Evolutionary conservation across 1,284 basidiomycete species (phyloP).

Genomic region (Somion occarium): DNA sequence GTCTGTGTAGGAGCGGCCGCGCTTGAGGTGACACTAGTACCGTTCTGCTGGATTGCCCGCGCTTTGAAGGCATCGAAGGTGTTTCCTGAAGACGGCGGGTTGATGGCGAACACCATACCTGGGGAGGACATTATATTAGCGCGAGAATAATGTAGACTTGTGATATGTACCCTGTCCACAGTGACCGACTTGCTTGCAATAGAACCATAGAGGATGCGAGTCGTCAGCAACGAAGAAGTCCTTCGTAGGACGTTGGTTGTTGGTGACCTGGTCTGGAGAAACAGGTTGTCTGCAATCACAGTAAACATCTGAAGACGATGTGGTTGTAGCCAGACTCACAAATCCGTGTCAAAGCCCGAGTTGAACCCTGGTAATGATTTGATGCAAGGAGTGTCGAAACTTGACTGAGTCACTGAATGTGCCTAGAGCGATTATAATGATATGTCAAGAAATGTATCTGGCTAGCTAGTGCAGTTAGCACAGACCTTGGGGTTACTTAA

Average conservation of each 20-base stretch:
- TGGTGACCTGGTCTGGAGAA: background rate
- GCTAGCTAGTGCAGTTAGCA: too few relatives aligned
- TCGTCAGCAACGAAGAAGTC: background rate
- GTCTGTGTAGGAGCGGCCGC: background rate
- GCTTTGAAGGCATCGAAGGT: background rate
- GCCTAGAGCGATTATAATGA: too few relatives aligned
- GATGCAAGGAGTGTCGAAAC: background rate
- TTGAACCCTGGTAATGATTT: too few relatives aligned
- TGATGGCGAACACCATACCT: background rate
- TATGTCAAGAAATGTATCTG: too few relatives aligned
- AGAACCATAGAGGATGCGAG: background rate
- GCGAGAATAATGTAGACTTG: too few relatives aligned
- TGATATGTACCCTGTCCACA: background rate
- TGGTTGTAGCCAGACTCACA: too few relatives aligned
- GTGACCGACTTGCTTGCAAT: background rate
- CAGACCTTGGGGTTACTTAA: background rate
- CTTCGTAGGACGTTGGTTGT: background rate
- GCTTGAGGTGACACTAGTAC: background rate
- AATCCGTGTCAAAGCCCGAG: too few relatives aligned
- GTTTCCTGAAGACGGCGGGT: background rate
- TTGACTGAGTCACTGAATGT: background rate
- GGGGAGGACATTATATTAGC: too few relatives aligned
- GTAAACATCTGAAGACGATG: too few relatives aligned
- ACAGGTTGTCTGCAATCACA: background rate
- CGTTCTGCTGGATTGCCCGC: background rate